Percentiles rank a stretch among this genome's conserved stretches.
Conservation (phyloP, 441 rosid genomes). For the Pelargonium citronellum region DNA sequence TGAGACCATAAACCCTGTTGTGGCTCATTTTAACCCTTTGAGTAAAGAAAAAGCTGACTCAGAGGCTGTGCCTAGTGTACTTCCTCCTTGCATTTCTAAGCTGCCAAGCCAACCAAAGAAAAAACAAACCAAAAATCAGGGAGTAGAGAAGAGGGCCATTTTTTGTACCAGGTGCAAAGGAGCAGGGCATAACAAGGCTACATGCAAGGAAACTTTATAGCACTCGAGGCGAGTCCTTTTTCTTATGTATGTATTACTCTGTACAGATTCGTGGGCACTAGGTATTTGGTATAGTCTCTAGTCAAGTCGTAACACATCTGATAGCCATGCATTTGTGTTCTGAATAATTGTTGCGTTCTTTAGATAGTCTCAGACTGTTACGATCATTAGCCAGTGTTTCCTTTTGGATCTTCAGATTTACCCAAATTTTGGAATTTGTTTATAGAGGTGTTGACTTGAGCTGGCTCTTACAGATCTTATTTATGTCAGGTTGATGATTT, state of each 20-base stretch:
- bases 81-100: conserved; percentile 51
- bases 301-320: too few relatives aligned
- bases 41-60: conserved; percentile 32
- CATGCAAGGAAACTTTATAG: conserved; percentile 57
- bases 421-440: too few relatives aligned
- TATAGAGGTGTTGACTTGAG: too few relatives aligned
- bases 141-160: conserved; percentile 44
- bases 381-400: too few relatives aligned
- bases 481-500: too few relatives aligned
- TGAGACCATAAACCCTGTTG: conserved; percentile 42
- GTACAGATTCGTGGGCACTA: neutral
- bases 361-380: too few relatives aligned
- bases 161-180: conserved; percentile 72
- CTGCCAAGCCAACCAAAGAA: conserved; percentile 41
- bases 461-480: too few relatives aligned
- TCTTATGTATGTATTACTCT: neutral
- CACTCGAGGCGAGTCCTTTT: too few relatives aligned
- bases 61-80: conserved; percentile 33
- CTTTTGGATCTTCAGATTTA: too few relatives aligned
- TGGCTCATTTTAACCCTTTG: conserved; percentile 16
- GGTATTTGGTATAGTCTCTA: too few relatives aligned
- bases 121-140: conserved; percentile 37
- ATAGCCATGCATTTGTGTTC: too few relatives aligned
- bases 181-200: conserved; percentile 75
- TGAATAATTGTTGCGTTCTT: too few relatives aligned